These are phyloP conservation scores for Scheffersomyces parashehatae DNA, from an alignment of 1,139 yeast species.

Conservation along the genomic window DNA sequence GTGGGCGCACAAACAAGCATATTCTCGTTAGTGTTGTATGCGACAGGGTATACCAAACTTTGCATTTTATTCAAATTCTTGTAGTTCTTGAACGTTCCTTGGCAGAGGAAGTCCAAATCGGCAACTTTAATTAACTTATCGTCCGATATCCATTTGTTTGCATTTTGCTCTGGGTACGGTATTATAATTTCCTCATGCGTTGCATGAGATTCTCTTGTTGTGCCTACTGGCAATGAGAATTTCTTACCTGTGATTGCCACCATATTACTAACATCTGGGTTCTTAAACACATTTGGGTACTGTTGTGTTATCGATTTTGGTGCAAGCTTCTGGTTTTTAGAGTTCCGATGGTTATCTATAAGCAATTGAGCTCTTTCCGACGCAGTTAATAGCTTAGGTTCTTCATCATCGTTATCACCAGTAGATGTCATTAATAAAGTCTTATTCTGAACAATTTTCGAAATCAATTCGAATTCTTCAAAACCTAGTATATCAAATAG, in stretches of 20 bases:
- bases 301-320: conserved; percentile 49
- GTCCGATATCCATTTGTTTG: conserved; percentile 49
- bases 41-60: conserved; percentile 87
- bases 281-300: conserved; percentile 87
- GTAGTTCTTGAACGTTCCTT: conserved; percentile 82
- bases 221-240: conserved; percentile 77
- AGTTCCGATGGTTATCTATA: conserved; percentile 51
- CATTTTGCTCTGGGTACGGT: conserved; percentile 64
- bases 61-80: conserved; percentile 83
- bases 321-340: conserved; percentile 51
- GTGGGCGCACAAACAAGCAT: conserved; percentile 99
- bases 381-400: conserved; percentile 45
- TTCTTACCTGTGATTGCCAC: conserved; percentile 79
- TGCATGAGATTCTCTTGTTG: conserved; percentile 63
- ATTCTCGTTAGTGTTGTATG: conserved; percentile 89
- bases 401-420: conserved; percentile 12
- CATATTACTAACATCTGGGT: conserved; percentile 65
- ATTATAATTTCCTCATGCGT: conserved; percentile 80
- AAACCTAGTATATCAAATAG: conserved; percentile 81
- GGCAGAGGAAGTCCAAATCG: conserved; percentile 75
- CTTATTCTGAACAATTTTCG: conserved; percentile 61
- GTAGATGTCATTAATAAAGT: conserved; percentile 20
- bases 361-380: conserved; percentile 61
- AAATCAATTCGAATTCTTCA: conserved; percentile 78
- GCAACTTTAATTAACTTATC: conserved; percentile 56